A percentile compares a stretch with the other conserved stretches of the same genome.
phyloP scores from a whole-genome alignment of 495 filamentous ascomycete genomes.

The Annulohypoxylon maeteangense region DNA sequence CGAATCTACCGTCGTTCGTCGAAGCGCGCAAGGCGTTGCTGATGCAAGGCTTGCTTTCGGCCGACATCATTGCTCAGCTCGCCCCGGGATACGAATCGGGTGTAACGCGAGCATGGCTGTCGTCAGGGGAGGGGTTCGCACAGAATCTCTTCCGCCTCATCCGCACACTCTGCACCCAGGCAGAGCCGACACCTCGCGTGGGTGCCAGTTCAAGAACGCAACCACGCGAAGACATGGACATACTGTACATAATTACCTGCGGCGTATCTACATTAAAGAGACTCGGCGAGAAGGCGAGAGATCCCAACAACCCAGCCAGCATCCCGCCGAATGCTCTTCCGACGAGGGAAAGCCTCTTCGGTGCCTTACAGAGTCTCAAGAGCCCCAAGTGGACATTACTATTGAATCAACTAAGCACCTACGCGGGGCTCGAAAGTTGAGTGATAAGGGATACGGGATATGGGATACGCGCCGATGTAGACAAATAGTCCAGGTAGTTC shows the following conservation, averaged over 20 bases:
- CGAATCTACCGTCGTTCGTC: conserved; percentile 67
- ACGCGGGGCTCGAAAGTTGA: conserved; percentile 70
- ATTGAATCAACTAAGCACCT: conserved; percentile 77
- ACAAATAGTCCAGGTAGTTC: neutral
- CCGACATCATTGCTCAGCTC: conserved; percentile 84
- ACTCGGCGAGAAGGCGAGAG: conserved; percentile 76
- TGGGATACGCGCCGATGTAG: neutral
- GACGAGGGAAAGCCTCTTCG: conserved; percentile 74
- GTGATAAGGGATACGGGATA: neutral
- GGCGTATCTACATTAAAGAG: conserved; percentile 75
- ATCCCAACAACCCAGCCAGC: conserved; percentile 63
- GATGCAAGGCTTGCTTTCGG: conserved; percentile 90
- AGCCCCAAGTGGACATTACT: conserved; percentile 64
- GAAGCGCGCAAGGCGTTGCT: conserved; percentile 86
- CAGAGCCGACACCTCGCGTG: conserved; percentile 52
- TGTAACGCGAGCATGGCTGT: conserved; percentile 84
- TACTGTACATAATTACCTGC: conserved; percentile 72
- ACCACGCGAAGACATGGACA: conserved; percentile 56
- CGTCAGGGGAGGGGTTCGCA: conserved; percentile 86
- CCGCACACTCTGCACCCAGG: conserved; percentile 72
- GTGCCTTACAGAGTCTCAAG: conserved; percentile 68
- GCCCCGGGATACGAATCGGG: conserved; percentile 75
- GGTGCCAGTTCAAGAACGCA: conserved; percentile 47
- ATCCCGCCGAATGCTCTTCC: conserved; percentile 75
- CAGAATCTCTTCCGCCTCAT: conserved; percentile 78